These are phyloP conservation scores for Salvia rosmarinus DNA, from an alignment of 257 asterid species.

Conservation along the genomic window DNA sequence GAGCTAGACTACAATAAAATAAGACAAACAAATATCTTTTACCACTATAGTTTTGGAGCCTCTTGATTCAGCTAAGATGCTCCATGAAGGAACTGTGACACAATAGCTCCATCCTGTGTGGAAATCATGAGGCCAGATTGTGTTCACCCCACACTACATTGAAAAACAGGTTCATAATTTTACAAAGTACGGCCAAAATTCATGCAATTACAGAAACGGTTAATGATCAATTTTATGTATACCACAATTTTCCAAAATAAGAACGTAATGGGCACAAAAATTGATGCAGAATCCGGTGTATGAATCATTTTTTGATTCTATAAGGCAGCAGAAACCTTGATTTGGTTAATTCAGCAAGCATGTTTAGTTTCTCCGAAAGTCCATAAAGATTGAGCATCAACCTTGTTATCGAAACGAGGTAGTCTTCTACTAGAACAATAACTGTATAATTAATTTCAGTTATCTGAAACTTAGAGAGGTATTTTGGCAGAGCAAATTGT, in stretches of 20 bases:
- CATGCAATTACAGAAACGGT: background rate
- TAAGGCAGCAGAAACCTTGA: background rate
- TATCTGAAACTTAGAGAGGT: too few species aligned
- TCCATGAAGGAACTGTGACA: conserved; percentile 74
- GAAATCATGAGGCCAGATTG: conserved; percentile 71
- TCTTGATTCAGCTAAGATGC: conserved; percentile 50
- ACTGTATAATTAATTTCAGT: background rate
- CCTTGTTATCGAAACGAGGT: background rate
- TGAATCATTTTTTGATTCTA: conserved; percentile 4
- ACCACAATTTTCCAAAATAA: background rate
- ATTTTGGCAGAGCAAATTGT: background rate
- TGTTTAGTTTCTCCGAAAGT: background rate
- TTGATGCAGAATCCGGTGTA: conserved; percentile 4
- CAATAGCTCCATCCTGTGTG: conserved; percentile 81
- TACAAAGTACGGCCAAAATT: conserved; percentile 17
- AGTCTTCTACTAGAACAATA: background rate
- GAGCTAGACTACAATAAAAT: background rate
- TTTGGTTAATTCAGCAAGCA: background rate
- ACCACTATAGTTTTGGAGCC: conserved; percentile 69
- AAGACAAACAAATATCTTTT: conserved; percentile 27
- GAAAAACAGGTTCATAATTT: conserved; percentile 9
- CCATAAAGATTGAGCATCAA: conserved; percentile 20
- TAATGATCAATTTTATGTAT: background rate
- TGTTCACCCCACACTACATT: conserved; percentile 61
- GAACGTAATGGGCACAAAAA: conserved; percentile 16